Conservation (phyloP, 1,139 yeast species). For the Pichia terricola region DNA sequence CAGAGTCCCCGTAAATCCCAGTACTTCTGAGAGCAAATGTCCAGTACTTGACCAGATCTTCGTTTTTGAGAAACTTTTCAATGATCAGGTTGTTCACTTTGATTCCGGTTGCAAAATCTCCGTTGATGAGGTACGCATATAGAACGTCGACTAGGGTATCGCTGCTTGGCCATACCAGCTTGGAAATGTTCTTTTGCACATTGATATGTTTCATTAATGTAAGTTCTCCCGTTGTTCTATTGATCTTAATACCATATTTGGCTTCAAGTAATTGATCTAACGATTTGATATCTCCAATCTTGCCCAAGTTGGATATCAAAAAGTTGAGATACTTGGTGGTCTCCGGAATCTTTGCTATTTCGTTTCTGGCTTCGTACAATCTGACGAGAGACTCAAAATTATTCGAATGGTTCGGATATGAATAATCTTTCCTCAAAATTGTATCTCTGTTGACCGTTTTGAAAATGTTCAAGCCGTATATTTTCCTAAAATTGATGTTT, state of each 20-base stretch:
- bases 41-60: conserved; percentile 19
- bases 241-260: conserved; percentile 20
- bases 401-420: conserved; percentile 12
- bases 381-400: conserved; percentile 6
- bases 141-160: conserved; percentile 17
- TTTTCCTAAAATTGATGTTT: conserved; percentile 17
- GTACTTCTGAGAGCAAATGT: conserved; percentile 15
- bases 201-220: conserved; percentile 2
- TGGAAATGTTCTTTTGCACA: conserved; percentile 3
- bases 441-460: conserved; percentile 10
- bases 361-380: conserved; percentile 7
- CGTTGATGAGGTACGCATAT: conserved; percentile 21
- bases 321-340: conserved; percentile 1
- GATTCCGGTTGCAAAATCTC: conserved; percentile 19
- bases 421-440: conserved; percentile 9
- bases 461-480: conserved; percentile 15
- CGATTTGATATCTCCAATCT: conserved; percentile 14
- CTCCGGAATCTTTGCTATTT: conserved; percentile 8
- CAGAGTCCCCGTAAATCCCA: conserved; percentile 17
- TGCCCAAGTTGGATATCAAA: conserved; percentile 8
- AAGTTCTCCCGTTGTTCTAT: conserved; percentile 1
- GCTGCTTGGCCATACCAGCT: conserved; percentile 15
- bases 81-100: conserved; percentile 17
- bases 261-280: conserved; percentile 16
- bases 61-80: conserved; percentile 13